Percentiles rank a stretch among this genome's conserved stretches.
Conservation (phyloP, 768 basidiomycete genomes). For the Sistotremastrum suecicum region DNA sequence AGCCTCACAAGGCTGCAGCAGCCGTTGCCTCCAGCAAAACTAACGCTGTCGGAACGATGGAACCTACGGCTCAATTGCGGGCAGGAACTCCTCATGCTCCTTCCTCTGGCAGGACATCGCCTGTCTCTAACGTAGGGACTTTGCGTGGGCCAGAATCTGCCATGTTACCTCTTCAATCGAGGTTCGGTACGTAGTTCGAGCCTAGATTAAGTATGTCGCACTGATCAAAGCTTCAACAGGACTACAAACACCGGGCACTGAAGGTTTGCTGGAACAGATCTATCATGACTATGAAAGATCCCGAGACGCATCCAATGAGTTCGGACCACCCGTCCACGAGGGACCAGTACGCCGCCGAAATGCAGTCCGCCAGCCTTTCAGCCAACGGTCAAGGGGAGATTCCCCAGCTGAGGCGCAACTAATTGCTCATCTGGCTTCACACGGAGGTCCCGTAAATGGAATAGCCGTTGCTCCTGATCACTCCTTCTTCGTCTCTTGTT, state of each 20-base stretch:
- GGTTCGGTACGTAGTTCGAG: conserved; percentile 40
- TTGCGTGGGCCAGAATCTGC: conserved; percentile 33
- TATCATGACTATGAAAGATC: conserved; percentile 64
- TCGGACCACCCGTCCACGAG: conserved; percentile 78
- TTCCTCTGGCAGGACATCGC: conserved; percentile 69
- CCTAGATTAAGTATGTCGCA: background rate
- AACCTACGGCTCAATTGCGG: conserved; percentile 15
- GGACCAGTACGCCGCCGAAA: conserved; percentile 70
- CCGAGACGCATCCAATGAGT: conserved; percentile 77
- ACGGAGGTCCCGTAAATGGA: conserved; percentile 64
- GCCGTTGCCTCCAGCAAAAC: conserved; percentile 77
- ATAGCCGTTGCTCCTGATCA: conserved; percentile 89
- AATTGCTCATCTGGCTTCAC: conserved; percentile 73
- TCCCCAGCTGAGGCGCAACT: conserved; percentile 64
- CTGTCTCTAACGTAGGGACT: conserved; percentile 46
- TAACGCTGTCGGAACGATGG: conserved; percentile 71
- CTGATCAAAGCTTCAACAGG: conserved; percentile 31
- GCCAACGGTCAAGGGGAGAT: conserved; percentile 44
- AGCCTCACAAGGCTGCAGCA: conserved; percentile 78
- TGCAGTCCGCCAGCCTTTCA: conserved; percentile 52
- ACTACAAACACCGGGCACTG: conserved; percentile 81
- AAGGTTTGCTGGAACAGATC: conserved; percentile 75
- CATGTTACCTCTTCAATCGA: conserved; percentile 42
- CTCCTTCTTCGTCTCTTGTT: conserved; percentile 91
- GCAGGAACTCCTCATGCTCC: conserved; percentile 25